Evolutionary conservation across 768 basidiomycete species (phyloP).

Genomic region (Rhodotorula kratochvilovae): DNA sequence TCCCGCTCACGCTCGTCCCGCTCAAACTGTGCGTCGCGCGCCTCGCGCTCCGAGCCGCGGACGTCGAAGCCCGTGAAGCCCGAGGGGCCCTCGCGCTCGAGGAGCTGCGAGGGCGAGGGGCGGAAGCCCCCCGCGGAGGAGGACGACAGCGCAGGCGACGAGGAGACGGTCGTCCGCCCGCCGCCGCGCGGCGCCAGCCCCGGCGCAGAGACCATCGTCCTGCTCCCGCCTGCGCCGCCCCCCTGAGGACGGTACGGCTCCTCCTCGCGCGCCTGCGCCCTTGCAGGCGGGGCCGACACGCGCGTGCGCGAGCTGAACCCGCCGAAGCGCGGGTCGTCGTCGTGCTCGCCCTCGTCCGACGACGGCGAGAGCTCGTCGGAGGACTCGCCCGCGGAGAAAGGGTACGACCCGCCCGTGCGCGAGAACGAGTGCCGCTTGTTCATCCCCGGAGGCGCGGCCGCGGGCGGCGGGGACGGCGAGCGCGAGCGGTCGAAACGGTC

Average conservation of each 20-base stretch:
- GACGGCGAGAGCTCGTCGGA: background rate
- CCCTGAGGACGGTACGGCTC: background rate
- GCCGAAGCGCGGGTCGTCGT: background rate
- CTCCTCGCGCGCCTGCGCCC: too few species aligned
- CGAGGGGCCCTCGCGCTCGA: background rate
- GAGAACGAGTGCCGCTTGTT: background rate
- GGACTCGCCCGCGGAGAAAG: conserved; percentile 4
- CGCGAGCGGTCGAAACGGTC: background rate
- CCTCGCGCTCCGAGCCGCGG: background rate
- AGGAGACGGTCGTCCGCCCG: background rate
- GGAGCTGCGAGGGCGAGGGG: background rate
- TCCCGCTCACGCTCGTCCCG: background rate
- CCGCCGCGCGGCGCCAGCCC: too few species aligned
- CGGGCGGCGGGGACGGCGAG: background rate
- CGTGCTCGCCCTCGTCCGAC: background rate
- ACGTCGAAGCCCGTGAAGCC: background rate
- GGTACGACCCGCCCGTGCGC: conserved; percentile 6
- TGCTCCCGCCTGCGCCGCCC: too few species aligned
- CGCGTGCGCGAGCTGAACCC: background rate
- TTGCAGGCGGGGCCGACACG: background rate
- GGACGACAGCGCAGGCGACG: background rate
- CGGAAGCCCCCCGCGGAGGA: background rate
- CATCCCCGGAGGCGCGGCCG: background rate
- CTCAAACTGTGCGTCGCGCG: background rate
- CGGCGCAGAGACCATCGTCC: background rate